These are phyloP conservation scores for Kwoniella pini DNA, from an alignment of 768 basidiomycete species.

Conservation along the genomic window DNA sequence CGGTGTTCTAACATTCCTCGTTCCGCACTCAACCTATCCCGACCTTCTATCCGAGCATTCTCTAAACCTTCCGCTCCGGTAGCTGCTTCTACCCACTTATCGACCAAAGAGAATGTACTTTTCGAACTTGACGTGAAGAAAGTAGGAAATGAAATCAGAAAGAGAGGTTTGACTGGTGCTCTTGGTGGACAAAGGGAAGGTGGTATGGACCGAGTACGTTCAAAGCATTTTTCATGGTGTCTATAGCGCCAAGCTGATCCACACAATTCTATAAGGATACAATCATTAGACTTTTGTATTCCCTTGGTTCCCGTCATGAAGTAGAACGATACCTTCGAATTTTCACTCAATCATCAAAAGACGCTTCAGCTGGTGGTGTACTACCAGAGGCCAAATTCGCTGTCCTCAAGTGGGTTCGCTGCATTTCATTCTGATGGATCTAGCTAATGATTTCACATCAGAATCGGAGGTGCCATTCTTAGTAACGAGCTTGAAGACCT, in stretches of 20 bases:
- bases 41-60: constrained; percentile 19
- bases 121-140: constrained; percentile 50
- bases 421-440: neutral
- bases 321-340: constrained; percentile 98
- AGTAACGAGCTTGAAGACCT: constrained; percentile 84
- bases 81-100: constrained; percentile 20
- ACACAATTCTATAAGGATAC: constrained; percentile 70
- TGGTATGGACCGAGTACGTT: constrained; percentile 53
- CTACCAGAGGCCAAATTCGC: constrained; percentile 76
- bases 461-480: constrained; percentile 89
- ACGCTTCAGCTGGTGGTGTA: constrained; percentile 58
- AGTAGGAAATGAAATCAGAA: constrained; percentile 51
- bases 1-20: constrained; percentile 21
- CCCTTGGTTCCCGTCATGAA: constrained; percentile 93
- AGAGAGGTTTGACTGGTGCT: constrained; percentile 43
- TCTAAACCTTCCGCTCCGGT: constrained; percentile 29
- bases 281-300: constrained; percentile 93
- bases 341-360: constrained; percentile 89
- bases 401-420: constrained; percentile 71
- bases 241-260: neutral
- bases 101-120: constrained; percentile 35
- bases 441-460: constrained; percentile 8
- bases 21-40: constrained; percentile 17
- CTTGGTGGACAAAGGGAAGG: constrained; percentile 34
- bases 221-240: neutral